A percentile compares a stretch with the other conserved stretches of the same genome.
These are phyloP conservation scores for Chytriomyces hyalinus DNA, from an alignment of 192 early-diverging fungal genomes.

Conservation along the genomic window DNA sequence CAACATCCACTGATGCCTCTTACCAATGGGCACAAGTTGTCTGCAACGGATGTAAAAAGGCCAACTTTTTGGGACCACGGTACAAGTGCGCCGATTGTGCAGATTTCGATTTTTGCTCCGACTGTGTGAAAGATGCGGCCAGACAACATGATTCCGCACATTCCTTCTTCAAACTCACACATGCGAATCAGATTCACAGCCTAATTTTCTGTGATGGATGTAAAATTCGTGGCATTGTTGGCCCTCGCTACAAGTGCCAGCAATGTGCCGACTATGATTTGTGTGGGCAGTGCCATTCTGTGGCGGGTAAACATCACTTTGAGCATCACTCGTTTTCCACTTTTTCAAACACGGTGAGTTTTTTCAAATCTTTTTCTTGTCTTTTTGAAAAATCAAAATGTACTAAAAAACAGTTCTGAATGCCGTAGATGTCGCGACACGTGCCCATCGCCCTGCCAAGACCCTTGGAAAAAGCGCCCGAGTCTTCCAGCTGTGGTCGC, in stretches of 20 bases:
- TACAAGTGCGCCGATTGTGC: constrained; percentile 36
- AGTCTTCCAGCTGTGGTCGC: too few relatives aligned
- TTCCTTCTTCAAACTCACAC: constrained; percentile 22
- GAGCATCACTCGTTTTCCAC: too few relatives aligned
- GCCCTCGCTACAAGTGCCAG: constrained; percentile 32
- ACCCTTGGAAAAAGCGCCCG: too few relatives aligned
- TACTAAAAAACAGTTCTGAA: too few relatives aligned
- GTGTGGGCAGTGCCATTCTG: constrained; percentile 13
- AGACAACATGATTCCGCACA: neutral
- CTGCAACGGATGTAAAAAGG: constrained; percentile 34
- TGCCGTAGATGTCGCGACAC: too few relatives aligned
- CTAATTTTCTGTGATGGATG: constrained; percentile 37
- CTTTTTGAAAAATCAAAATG: too few relatives aligned
- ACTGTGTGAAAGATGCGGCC: neutral
- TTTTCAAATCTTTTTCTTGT: too few relatives aligned
- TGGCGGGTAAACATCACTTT: neutral
- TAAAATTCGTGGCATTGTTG: constrained; percentile 26
- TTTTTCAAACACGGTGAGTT: too few relatives aligned
- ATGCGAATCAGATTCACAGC: constrained; percentile 4
- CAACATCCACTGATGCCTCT: too few relatives aligned
- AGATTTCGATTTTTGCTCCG: constrained; percentile 27
- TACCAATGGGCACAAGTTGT: constrained; percentile 18
- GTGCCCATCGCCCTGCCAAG: too few relatives aligned
- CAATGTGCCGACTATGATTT: constrained; percentile 26
- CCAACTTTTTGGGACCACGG: constrained; percentile 23